Evolutionary conservation across 2,329 filamentous ascomycete species (phyloP).

Genomic region (Claviceps maximensis): DNA sequence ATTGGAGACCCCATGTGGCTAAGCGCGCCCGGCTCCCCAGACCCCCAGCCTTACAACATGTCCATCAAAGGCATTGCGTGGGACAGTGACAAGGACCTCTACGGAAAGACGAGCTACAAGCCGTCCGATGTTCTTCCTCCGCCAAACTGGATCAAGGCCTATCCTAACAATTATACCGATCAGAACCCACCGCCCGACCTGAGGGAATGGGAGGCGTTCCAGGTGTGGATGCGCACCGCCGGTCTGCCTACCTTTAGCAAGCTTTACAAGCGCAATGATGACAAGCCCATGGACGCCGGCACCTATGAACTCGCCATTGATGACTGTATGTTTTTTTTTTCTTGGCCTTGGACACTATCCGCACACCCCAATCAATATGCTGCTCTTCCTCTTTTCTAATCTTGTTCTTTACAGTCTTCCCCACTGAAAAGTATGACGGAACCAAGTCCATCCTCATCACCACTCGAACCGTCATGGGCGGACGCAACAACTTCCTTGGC

Average conservation of each 20-base stretch:
- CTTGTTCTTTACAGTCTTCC: constrained; percentile 51
- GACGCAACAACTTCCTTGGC: constrained; percentile 87
- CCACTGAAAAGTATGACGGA: constrained; percentile 63
- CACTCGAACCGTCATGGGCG: constrained; percentile 84
- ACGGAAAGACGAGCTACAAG: constrained; percentile 56
- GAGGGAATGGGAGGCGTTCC: constrained; percentile 67
- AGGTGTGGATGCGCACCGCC: constrained; percentile 98
- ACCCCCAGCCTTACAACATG: constrained; percentile 55
- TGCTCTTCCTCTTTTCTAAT: background rate
- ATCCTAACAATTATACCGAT: constrained; percentile 55
- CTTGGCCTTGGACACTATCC: no score
- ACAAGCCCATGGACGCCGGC: constrained; percentile 50
- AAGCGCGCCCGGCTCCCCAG: constrained; percentile 27
- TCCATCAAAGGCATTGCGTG: constrained; percentile 71
- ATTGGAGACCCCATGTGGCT: constrained; percentile 53
- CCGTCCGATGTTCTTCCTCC: constrained; percentile 59
- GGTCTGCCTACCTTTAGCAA: constrained; percentile 93
- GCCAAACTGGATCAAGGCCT: constrained; percentile 68
- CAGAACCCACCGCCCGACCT: constrained; percentile 57
- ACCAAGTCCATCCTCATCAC: constrained; percentile 85
- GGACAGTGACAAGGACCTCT: constrained; percentile 69
- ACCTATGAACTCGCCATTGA: constrained; percentile 65
- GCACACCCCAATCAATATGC: background rate
- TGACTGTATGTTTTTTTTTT: constrained; percentile 57
- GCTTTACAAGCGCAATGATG: constrained; percentile 72